Percentiles rank a stretch among this genome's conserved stretches.
phyloP scores from a whole-genome alignment of 2,329 filamentous ascomycete genomes.

The Sporothrix curviconia region DNA sequence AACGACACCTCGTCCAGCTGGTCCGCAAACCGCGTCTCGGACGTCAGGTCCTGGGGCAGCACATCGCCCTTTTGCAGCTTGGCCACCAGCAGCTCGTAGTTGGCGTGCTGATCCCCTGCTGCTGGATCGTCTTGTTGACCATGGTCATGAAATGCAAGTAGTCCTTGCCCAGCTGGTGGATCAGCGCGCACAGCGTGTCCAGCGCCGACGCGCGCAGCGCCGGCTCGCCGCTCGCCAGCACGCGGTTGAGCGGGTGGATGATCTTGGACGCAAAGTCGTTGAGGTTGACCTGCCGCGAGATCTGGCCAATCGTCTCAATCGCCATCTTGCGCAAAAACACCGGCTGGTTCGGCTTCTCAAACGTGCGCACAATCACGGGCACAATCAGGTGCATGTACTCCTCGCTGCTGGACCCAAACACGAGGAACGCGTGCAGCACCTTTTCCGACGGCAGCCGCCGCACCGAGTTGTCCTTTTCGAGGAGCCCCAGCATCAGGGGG shows the following conservation, averaged over 20 bases:
- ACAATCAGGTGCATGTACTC: conserved; percentile 99
- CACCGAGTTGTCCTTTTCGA: conserved; percentile 74
- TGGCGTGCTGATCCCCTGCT: conserved; percentile 80
- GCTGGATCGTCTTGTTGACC: conserved; percentile 77
- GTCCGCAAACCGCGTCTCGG: conserved; percentile 72
- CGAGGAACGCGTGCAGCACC: conserved; percentile 88
- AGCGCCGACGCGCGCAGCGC: conserved; percentile 73
- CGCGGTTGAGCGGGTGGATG: conserved; percentile 82
- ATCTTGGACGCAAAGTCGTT: conserved; percentile 96
- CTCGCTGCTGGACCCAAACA: conserved; percentile 91
- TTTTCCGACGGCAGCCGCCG: conserved; percentile 79
- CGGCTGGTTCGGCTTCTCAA: conserved; percentile 81
- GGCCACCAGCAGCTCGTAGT: conserved; percentile 85
- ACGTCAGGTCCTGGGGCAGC: conserved; percentile 88
- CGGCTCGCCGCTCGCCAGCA: conserved; percentile 67
- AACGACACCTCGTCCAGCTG: conserved; percentile 73
- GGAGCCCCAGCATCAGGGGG: conserved; percentile 86
- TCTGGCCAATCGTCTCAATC: conserved; percentile 89
- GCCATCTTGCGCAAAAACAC: conserved; percentile 74
- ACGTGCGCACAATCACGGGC: conserved; percentile 87
- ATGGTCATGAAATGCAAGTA: conserved; percentile 92
- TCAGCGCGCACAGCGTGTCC: conserved; percentile 89
- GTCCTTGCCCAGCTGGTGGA: conserved; percentile 92
- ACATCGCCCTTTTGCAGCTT: conserved; percentile 93
- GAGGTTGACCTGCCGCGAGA: conserved; percentile 93